A percentile compares a stretch with the other conserved stretches of the same genome.
Conservation (phyloP, 2,329 filamentous ascomycete genomes). For the Cercospora zeina region DNA sequence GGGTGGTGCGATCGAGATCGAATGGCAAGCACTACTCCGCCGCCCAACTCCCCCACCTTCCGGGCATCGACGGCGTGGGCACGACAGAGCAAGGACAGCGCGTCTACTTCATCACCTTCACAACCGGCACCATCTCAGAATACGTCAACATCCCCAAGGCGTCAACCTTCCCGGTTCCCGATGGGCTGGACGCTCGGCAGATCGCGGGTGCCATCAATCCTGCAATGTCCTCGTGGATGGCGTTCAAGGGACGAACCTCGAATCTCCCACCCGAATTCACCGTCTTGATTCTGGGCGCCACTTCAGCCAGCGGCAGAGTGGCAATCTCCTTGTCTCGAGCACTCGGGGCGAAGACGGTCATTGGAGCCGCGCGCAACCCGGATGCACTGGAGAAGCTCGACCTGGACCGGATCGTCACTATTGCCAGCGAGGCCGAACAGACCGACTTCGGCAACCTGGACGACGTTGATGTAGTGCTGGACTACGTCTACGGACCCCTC, state of each 20-base stretch:
- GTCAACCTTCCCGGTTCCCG: constrained; percentile 47
- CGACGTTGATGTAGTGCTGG: constrained; percentile 57
- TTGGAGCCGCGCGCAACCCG: constrained; percentile 55
- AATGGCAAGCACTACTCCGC: constrained; percentile 58
- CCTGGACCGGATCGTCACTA: constrained; percentile 51
- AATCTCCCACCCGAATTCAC: constrained; percentile 48
- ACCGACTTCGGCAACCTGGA: constrained; percentile 52
- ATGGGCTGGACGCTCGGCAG: constrained; percentile 50
- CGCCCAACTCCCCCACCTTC: constrained; percentile 52
- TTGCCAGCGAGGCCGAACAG: constrained; percentile 44
- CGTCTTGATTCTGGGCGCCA: constrained; percentile 56
- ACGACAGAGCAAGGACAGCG: constrained; percentile 46
- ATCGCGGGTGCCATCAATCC: constrained; percentile 59
- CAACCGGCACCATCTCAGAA: constrained; percentile 51
- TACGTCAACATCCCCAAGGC: constrained; percentile 51
- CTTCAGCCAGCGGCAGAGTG: constrained; percentile 54
- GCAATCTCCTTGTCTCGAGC: constrained; percentile 53
- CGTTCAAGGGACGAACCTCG: constrained; percentile 49
- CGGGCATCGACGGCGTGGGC: constrained; percentile 58
- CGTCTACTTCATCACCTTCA: constrained; percentile 54
- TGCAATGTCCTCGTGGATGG: constrained; percentile 60
- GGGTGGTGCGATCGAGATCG: constrained; percentile 56
- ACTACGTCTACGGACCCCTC: constrained; percentile 58
- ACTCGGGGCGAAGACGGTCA: constrained; percentile 53
- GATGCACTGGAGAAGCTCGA: constrained; percentile 47